A percentile compares a stretch with the other conserved stretches of the same genome.
Evolutionary conservation across 768 basidiomycete genomes (phyloP).

Genomic region (Dictyophora rubrovolvata): DNA sequence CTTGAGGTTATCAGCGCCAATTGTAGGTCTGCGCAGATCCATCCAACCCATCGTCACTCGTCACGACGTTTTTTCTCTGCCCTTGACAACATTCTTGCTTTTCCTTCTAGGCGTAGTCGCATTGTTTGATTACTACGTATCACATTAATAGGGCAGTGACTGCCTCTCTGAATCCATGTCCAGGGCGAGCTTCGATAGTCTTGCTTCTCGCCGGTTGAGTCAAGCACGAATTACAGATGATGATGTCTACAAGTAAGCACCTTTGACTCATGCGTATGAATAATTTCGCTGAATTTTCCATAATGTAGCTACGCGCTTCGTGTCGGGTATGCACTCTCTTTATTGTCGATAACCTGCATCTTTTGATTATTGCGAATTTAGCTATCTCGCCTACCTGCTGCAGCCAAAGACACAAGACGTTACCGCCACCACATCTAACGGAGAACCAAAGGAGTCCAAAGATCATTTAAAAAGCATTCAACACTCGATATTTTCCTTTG

Average conservation of each 20-base stretch:
- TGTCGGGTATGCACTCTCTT: slow-evolving; percentile 54
- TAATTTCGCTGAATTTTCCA: slow-evolving; percentile 9
- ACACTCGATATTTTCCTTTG: slow-evolving; percentile 45
- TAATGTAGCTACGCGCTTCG: slow-evolving; percentile 62
- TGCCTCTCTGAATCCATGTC: slow-evolving; percentile 1
- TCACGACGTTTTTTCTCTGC: neutral
- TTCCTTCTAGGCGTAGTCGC: neutral
- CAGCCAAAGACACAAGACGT: slow-evolving; percentile 15
- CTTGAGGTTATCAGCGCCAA: neutral
- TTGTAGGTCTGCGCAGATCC: neutral
- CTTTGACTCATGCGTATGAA: slow-evolving; percentile 2
- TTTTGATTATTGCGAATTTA: slow-evolving; percentile 22
- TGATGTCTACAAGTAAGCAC: slow-evolving; percentile 70
- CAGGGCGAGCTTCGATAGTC: slow-evolving; percentile 51
- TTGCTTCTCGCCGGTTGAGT: slow-evolving; percentile 58
- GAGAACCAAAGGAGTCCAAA: slow-evolving; percentile 53
- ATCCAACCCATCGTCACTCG: neutral
- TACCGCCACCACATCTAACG: slow-evolving; percentile 23
- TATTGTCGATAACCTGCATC: neutral
- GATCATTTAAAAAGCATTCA: slow-evolving; percentile 56
- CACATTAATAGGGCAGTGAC: neutral
- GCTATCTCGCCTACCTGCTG: slow-evolving; percentile 58
- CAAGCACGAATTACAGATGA: slow-evolving; percentile 75
- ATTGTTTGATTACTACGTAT: no score
- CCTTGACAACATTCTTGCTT: neutral